phyloP scores from a whole-genome alignment of 148 eudicot genomes.

The Vaccinium macrocarpon region DNA sequence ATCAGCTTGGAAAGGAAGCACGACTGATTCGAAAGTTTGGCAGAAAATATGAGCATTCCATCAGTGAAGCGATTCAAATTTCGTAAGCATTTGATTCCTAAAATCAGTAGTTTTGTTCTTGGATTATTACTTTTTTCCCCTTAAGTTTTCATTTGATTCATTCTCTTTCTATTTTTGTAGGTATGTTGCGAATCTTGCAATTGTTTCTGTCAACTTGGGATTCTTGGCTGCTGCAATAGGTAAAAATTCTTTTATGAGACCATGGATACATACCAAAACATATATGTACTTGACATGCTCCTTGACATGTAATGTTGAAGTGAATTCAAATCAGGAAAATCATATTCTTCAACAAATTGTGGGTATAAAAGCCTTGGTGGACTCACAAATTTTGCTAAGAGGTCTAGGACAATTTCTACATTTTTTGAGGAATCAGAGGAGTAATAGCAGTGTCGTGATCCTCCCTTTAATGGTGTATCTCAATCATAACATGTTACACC shows the following conservation, averaged over 20 bases:
- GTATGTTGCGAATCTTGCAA: constrained; percentile 54
- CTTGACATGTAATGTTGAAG: not conserved
- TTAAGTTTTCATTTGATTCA: not conserved
- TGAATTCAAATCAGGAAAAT: not conserved
- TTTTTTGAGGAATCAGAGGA: not conserved
- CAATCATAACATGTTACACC: no score
- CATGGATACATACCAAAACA: not conserved
- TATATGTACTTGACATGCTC: not conserved
- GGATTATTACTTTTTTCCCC: not conserved
- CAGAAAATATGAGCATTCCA: constrained; percentile 29
- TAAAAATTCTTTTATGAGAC: constrained; percentile 28
- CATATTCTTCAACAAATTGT: not conserved
- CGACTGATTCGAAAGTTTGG: constrained; percentile 37
- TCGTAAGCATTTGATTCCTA: constrained; percentile 36
- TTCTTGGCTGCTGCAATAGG: constrained; percentile 52
- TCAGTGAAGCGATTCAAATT: constrained; percentile 40
- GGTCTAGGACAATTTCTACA: not conserved
- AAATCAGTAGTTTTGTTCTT: not conserved
- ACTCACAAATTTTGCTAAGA: not conserved
- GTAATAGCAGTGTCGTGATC: no score
- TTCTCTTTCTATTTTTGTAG: constrained; percentile 24
- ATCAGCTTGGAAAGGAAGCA: constrained; percentile 48
- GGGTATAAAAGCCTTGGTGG: not conserved
- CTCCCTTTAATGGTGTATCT: no score
- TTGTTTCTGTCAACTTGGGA: constrained; percentile 46